Base-by-base conservation (phyloP, 257 asterid species). In the Rauvolfia tetraphylla region DNA sequence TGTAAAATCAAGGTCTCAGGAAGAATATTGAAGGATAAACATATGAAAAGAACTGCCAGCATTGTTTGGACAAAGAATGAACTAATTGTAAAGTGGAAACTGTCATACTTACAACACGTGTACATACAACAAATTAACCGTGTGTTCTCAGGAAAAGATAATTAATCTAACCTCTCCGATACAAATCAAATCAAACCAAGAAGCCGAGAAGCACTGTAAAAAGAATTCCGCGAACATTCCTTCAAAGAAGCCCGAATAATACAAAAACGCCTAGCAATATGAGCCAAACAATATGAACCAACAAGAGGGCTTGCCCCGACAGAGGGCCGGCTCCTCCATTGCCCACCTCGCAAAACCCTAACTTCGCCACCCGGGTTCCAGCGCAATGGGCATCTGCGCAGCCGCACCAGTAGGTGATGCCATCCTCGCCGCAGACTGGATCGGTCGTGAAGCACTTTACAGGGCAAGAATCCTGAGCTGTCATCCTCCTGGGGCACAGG, bases 341-440 rank as follows among this genome's bases (percentile, higher is more conserved):
- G 7, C 93, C 95, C 39, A 92, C 91, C 77, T 84, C 94, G 75
- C 98, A 94, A 54, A 81, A 87, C 71, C 97, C 97, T 51, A 85
- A 13, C 77, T 89, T 90, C 65, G 82, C 85, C 61, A 92, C 98
- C 6, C 89, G 89, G 29, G 90, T 87, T 5, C 97, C 97, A 27
- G 89, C 90, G 79, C 98, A 94, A 49, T 82, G 89, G 18, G 97
- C 98, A 68, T 94, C 98, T 25, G 93, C 89, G 84, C 98, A 94
- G 68, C 98, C 98, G 81, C 98, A 94, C 98, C 98, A 94, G 75
- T 94, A 94, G 76, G 97, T 94, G 31, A 87, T 84, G 51, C 97
- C 97, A 70, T 94, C 91, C 23, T 77, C 89, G 18, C 97, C 98
- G 81, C 98, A 94, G 27, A 92, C 98, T 54, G 98, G 98, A 75